Evolutionary conservation across 129 eudicot species (phyloP).

Genomic region (Deinandra increscens): DNA sequence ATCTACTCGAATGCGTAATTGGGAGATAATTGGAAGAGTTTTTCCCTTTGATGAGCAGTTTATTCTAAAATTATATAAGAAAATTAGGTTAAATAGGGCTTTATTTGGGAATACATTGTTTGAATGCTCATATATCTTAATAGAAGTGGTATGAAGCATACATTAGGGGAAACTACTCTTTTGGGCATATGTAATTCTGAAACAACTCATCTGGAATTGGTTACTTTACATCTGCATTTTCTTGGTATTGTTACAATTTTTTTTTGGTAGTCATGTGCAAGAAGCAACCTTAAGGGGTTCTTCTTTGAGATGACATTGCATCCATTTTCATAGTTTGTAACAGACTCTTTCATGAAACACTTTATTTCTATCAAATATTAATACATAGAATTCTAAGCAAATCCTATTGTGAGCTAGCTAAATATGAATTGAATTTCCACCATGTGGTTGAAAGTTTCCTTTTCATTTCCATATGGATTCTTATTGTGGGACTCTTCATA

Average conservation of each 20-base stretch:
- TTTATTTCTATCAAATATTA: background rate
- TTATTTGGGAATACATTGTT: background rate
- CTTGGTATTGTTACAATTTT: background rate
- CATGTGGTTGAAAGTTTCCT: background rate
- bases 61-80: background rate
- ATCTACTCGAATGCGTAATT: background rate
- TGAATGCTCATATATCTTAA: background rate
- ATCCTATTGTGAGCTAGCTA: too few relatives aligned
- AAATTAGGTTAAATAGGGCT: constrained; percentile 22
- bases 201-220: background rate
- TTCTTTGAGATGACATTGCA: background rate
- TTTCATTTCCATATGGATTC: background rate
- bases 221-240: too few relatives aligned
- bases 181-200: background rate
- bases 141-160: background rate
- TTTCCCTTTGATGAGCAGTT: constrained; percentile 2
- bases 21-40: background rate
- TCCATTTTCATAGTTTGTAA: background rate
- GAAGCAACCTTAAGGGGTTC: background rate
- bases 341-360: background rate
- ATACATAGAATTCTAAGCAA: too few relatives aligned
- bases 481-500: background rate
- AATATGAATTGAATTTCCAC: too few relatives aligned
- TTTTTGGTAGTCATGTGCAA: background rate
- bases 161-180: background rate